Conservation (phyloP, 2,329 filamentous ascomycete species). For the Ascochyta lentis region DNA sequence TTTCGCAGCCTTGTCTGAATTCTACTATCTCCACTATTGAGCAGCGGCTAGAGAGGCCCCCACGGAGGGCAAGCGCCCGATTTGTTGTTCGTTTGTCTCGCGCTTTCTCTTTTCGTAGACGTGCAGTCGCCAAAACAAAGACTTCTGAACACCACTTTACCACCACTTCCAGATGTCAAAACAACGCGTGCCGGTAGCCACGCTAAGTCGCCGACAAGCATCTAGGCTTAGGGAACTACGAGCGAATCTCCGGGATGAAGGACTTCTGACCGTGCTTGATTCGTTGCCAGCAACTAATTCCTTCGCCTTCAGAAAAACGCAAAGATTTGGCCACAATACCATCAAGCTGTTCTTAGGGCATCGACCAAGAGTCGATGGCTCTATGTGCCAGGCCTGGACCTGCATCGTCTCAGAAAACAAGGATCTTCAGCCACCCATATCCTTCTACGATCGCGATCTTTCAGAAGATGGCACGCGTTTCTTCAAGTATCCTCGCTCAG, state of each 20-base stretch:
- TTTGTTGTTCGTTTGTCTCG: slow-evolving; percentile 3
- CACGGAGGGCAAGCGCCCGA: not conserved
- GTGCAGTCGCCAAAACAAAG: slow-evolving; percentile 1
- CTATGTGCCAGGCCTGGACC: slow-evolving; percentile 4
- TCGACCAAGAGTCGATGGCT: not conserved
- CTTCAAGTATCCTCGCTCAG: slow-evolving; percentile 6
- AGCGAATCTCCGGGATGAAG: not conserved
- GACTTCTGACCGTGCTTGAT: not conserved
- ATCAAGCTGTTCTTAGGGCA: not conserved
- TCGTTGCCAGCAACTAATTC: slow-evolving; percentile 5
- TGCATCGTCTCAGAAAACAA: not conserved
- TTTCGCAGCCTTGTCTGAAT: not conserved
- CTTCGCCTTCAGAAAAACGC: not conserved
- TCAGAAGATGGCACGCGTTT: not conserved
- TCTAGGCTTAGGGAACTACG: not conserved
- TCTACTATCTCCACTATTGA: not conserved
- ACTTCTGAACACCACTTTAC: not conserved
- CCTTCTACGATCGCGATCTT: slow-evolving; percentile 2
- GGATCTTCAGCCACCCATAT: slow-evolving; percentile 1
- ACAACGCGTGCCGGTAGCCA: not conserved
- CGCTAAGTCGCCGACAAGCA: not conserved
- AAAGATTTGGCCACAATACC: not conserved
- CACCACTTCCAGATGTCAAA: slow-evolving; percentile 1
- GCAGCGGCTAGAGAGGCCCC: not conserved
- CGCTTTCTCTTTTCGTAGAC: slow-evolving; percentile 6